These are phyloP conservation scores for Coemansia sp. DNA, from an alignment of 192 early-diverging fungal genomes.

Conservation along the genomic window DNA sequence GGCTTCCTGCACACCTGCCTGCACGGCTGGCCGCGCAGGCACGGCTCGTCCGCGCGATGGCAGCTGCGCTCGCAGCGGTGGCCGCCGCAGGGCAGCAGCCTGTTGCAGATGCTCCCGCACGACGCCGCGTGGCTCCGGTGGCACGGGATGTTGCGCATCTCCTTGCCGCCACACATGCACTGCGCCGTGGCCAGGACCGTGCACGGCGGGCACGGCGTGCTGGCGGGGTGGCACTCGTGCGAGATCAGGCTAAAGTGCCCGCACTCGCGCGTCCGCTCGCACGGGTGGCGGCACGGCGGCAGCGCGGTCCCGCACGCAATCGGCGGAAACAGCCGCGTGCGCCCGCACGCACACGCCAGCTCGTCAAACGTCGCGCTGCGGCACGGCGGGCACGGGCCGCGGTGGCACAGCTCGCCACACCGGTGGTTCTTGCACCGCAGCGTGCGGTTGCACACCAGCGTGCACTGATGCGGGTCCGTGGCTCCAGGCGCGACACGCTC, in stretches of 20 bases:
- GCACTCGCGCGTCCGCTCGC: conserved; percentile 68
- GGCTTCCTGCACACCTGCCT: conserved; percentile 68
- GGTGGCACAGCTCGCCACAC: conserved; percentile 78
- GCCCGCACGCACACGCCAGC: conserved; percentile 82
- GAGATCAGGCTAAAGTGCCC: conserved; percentile 69
- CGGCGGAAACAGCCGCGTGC: conserved; percentile 76
- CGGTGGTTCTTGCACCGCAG: conserved; percentile 80
- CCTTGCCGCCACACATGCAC: conserved; percentile 78
- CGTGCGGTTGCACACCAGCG: conserved; percentile 65
- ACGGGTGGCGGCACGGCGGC: conserved; percentile 73
- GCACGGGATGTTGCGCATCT: conserved; percentile 80
- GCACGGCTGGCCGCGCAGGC: conserved; percentile 66
- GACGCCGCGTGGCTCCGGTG: conserved; percentile 62
- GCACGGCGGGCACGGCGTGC: conserved; percentile 89
- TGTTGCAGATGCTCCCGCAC: conserved; percentile 62
- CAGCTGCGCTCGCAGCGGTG: conserved; percentile 83
- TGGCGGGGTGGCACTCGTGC: conserved; percentile 86
- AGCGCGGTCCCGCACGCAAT: conserved; percentile 79
- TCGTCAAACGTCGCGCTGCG: conserved; percentile 78
- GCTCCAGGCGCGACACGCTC: conserved; percentile 17
- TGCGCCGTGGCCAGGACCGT: conserved; percentile 69
- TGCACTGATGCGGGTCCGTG: conserved; percentile 61
- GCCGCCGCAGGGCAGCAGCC: conserved; percentile 61
- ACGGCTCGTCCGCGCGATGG: conserved; percentile 68
- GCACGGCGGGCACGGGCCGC: conserved; percentile 74